phyloP scores from a whole-genome alignment of 352 stramenopile genomes.

The Thalassiosira hispida region DNA sequence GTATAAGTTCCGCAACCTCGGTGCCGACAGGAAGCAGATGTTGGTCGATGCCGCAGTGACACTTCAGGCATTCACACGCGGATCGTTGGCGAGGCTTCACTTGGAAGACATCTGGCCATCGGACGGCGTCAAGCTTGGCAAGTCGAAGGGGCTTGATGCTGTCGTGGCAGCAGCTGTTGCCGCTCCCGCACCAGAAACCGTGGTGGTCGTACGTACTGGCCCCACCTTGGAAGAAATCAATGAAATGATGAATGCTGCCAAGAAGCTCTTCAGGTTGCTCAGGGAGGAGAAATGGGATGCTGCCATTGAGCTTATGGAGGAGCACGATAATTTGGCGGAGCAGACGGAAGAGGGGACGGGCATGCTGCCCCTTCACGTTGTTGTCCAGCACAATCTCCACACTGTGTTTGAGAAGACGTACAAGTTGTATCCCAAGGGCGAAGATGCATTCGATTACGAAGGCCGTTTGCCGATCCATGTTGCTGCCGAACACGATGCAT shows the following conservation, averaged over 20 bases:
- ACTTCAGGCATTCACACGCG: slow-evolving; percentile 73
- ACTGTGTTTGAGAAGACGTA: slow-evolving; percentile 80
- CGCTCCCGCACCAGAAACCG: not conserved
- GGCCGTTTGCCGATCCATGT: slow-evolving; percentile 83
- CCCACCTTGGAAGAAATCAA: slow-evolving; percentile 50
- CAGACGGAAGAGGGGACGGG: slow-evolving; percentile 67
- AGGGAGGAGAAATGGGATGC: slow-evolving; percentile 79
- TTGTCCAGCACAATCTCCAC: slow-evolving; percentile 77
- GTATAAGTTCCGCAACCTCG: slow-evolving; percentile 58
- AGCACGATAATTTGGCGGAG: slow-evolving; percentile 74
- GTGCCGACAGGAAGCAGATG: slow-evolving; percentile 46
- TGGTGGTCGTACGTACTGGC: slow-evolving; percentile 39
- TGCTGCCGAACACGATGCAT: slow-evolving; percentile 79
- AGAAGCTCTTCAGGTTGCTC: slow-evolving; percentile 40
- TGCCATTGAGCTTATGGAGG: slow-evolving; percentile 77
- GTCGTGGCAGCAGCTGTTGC: not conserved
- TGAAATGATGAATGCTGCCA: slow-evolving; percentile 16
- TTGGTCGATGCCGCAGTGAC: slow-evolving; percentile 60
- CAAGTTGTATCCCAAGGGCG: slow-evolving; percentile 74
- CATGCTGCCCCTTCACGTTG: slow-evolving; percentile 79
- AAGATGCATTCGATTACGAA: slow-evolving; percentile 78
- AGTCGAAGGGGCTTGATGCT: not conserved
- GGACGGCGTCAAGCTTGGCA: slow-evolving; percentile 24
- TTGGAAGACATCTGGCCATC: slow-evolving; percentile 52
- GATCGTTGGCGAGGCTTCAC: slow-evolving; percentile 40